These are phyloP conservation scores for Pythium rhizo-oryzae DNA, from an alignment of 352 stramenopile genomes.

Conservation along the genomic window DNA sequence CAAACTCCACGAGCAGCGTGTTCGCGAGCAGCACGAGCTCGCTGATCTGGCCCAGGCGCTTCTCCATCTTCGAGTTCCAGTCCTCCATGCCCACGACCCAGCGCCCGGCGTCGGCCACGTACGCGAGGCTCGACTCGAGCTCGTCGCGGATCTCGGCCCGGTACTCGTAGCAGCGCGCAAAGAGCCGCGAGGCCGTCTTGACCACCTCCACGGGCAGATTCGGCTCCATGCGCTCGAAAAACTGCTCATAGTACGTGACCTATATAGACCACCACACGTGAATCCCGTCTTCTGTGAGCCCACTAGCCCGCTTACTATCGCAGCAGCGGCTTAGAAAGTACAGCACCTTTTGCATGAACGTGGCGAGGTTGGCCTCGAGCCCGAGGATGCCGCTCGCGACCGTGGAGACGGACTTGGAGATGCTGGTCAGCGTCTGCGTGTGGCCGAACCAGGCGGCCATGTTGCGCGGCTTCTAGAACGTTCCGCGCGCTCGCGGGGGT, in stretches of 20 bases:
- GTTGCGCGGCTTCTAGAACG: conserved; percentile 11
- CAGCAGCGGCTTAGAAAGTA: not conserved
- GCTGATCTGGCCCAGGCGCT: conserved; percentile 74
- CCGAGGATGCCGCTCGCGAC: conserved; percentile 67
- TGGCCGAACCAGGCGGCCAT: conserved; percentile 84
- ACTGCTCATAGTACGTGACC: conserved; percentile 86
- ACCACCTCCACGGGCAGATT: conserved; percentile 68
- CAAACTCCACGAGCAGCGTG: conserved; percentile 71
- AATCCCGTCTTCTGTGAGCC: too few species aligned
- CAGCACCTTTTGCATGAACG: conserved; percentile 85
- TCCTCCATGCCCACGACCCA: conserved; percentile 84
- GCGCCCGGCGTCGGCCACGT: conserved; percentile 47
- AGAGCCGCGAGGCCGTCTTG: conserved; percentile 56
- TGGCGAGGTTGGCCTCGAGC: conserved; percentile 77
- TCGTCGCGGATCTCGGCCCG: conserved; percentile 82
- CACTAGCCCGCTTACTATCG: not conserved
- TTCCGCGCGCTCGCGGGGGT: conserved; percentile 1
- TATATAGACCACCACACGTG: too few species aligned
- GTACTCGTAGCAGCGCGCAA: conserved; percentile 84
- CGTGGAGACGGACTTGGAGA: conserved; percentile 83
- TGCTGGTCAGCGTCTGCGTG: conserved; percentile 82
- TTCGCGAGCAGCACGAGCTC: conserved; percentile 84
- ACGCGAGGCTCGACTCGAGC: conserved; percentile 55
- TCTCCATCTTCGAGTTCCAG: conserved; percentile 90
- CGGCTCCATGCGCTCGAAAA: conserved; percentile 67